These are phyloP conservation scores for Cicer arietinum DNA, from an alignment of 306 rosid species.

Conservation along the genomic window DNA sequence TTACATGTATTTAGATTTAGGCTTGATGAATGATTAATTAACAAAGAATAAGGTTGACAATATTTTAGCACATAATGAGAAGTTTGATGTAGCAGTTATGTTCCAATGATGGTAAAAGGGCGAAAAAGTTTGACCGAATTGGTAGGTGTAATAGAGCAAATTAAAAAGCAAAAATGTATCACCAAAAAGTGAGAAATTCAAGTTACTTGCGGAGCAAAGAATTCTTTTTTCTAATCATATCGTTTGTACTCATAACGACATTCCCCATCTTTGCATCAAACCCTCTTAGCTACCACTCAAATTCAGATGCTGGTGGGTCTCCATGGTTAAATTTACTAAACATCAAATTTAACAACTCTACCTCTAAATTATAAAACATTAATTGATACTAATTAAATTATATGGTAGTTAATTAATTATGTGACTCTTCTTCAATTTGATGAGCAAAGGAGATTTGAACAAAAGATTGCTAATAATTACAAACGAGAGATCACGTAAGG, in stretches of 20 bases:
- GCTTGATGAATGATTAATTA: background rate
- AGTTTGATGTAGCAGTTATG: slow-evolving; percentile 60
- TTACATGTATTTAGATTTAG: slow-evolving; percentile 10
- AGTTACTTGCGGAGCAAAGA: slow-evolving; percentile 62
- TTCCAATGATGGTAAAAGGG: slow-evolving; percentile 61
- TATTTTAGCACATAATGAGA: slow-evolving; percentile 48
- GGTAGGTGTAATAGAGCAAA: slow-evolving; percentile 40
- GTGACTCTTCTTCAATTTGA: slow-evolving; percentile 26
- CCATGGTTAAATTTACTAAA: slow-evolving; percentile 12
- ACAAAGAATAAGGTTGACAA: slow-evolving; percentile 37
- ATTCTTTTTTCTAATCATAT: slow-evolving; percentile 59
- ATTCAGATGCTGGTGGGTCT: slow-evolving; percentile 39
- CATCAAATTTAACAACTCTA: slow-evolving; percentile 10
- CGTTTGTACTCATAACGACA: slow-evolving; percentile 56
- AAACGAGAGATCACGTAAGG: too few relatives aligned
- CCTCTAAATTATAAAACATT: slow-evolving; percentile 12
- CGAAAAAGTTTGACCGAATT: slow-evolving; percentile 55
- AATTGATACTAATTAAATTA: background rate
- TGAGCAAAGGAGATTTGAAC: background rate
- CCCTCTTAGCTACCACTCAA: slow-evolving; percentile 45
- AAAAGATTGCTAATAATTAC: too few relatives aligned
- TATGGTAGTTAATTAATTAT: slow-evolving; percentile 22
- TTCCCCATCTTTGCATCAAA: slow-evolving; percentile 48
- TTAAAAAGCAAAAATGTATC: slow-evolving; percentile 37
- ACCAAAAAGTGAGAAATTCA: slow-evolving; percentile 54